These are phyloP conservation scores for Melastoma malabathricum DNA, from an alignment of 345 rosid species.

Conservation along the genomic window DNA sequence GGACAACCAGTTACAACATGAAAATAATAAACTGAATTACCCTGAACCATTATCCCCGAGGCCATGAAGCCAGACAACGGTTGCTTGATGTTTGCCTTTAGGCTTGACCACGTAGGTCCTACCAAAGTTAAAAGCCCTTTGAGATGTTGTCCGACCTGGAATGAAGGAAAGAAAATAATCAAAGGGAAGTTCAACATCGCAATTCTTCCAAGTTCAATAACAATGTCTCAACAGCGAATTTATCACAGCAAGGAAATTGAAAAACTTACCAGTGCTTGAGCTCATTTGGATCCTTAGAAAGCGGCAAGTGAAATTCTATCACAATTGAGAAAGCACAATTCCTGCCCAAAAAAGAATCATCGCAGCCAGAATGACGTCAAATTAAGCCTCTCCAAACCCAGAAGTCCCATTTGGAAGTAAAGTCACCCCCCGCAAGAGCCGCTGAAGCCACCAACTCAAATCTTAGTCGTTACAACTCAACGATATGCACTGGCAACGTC, in stretches of 20 bases:
- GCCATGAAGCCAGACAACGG: conserved; percentile 95
- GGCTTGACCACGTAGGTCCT: conserved; percentile 90
- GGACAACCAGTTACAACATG: background rate
- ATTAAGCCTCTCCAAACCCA: no score
- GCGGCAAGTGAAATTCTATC: background rate
- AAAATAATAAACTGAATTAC: conserved; percentile 19
- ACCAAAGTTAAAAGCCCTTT: conserved; percentile 65
- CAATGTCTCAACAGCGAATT: background rate
- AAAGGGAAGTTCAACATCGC: background rate
- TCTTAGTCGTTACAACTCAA: no score
- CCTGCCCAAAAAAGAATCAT: conserved; percentile 13
- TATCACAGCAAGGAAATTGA: background rate
- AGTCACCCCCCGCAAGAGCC: no score
- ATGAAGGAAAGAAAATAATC: conserved; percentile 3
- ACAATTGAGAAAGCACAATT: conserved; percentile 1
- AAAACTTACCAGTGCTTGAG: conserved; percentile 50
- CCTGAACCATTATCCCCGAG: conserved; percentile 93
- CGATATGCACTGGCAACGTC: no score
- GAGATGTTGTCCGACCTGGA: conserved; percentile 36
- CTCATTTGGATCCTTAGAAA: conserved; percentile 39
- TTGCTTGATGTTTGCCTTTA: conserved; percentile 94
- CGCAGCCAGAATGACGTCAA: no score
- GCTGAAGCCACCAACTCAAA: no score
- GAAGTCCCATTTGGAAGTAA: no score
- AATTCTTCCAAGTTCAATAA: background rate